Percentiles rank a stretch among this genome's conserved stretches.
phyloP scores from a whole-genome alignment of 306 rosid species.

The Corylus americana region DNA sequence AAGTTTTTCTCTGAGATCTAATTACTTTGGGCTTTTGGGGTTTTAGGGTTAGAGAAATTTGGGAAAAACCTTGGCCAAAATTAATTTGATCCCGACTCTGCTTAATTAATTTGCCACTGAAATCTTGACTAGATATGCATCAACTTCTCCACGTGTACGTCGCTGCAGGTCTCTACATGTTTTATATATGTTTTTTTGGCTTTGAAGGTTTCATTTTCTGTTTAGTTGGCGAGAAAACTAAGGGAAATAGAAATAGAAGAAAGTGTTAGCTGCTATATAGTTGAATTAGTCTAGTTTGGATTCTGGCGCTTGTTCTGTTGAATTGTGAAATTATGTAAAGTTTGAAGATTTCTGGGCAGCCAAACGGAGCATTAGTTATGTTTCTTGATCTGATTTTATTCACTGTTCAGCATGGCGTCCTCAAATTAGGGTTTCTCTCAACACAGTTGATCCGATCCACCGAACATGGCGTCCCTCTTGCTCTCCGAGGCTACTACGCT shows the following conservation, averaged over 20 bases:
- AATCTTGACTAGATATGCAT: too few species aligned
- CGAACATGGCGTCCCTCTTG: slow-evolving; percentile 54
- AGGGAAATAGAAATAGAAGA: neutral
- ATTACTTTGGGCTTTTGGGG: too few species aligned
- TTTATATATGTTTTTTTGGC: neutral
- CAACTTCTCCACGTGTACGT: too few species aligned
- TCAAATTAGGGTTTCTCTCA: slow-evolving; percentile 38
- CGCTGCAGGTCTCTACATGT: neutral
- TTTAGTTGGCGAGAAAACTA: slow-evolving; percentile 8
- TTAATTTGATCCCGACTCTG: too few species aligned
- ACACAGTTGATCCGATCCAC: neutral
- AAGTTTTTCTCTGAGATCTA: too few species aligned
- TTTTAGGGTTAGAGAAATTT: too few species aligned
- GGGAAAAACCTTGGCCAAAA: too few species aligned
- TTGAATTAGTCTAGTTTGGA: neutral
- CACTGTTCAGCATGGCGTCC: slow-evolving; percentile 19
- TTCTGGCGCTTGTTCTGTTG: neutral
- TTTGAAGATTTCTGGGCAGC: neutral
- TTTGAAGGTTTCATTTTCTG: neutral
- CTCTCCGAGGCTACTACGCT: slow-evolving; percentile 47
- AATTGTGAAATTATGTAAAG: neutral
- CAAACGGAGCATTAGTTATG: neutral
- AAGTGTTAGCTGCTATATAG: neutral
- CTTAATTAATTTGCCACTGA: too few species aligned
- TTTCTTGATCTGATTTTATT: neutral